phyloP scores from a whole-genome alignment of 1,284 basidiomycete genomes.

The Rhodofomes roseus region DNA sequence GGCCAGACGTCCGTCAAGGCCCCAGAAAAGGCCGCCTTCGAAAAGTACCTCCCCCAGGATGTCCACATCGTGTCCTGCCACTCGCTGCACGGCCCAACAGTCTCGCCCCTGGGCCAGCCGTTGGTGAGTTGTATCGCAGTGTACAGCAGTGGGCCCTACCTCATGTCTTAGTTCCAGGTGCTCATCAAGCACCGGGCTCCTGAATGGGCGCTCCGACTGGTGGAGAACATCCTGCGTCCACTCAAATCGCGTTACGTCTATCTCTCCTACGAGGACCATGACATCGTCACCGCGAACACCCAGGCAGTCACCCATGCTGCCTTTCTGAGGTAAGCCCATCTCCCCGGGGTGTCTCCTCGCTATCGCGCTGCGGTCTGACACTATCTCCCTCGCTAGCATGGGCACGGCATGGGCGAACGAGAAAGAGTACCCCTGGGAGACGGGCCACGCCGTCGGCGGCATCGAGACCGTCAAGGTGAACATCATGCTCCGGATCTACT shows the following conservation, averaged over 20 bases:
- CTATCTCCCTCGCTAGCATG: conserved; percentile 62
- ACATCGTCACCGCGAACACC: conserved; percentile 94
- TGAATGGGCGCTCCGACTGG: conserved; percentile 68
- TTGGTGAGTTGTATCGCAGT: conserved; percentile 54
- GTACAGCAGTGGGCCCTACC: neutral
- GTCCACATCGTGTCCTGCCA: conserved; percentile 91
- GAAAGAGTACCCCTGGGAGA: conserved; percentile 91
- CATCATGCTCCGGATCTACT: conserved; percentile 93
- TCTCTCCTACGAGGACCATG: conserved; percentile 94
- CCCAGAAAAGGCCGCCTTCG: conserved; percentile 90
- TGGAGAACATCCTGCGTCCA: conserved; percentile 83
- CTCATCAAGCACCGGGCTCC: conserved; percentile 87
- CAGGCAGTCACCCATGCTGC: conserved; percentile 98
- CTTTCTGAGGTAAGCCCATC: conserved; percentile 73
- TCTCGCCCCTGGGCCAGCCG: conserved; percentile 90
- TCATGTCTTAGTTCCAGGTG: conserved; percentile 48
- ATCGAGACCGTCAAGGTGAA: conserved; percentile 99
- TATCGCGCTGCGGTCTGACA: neutral
- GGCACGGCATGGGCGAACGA: conserved; percentile 91
- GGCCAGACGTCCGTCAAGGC: conserved; percentile 98
- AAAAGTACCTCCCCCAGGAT: conserved; percentile 83
- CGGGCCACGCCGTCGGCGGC: conserved; percentile 91
- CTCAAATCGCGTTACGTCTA: conserved; percentile 89
- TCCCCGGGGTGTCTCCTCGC: neutral
- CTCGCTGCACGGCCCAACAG: conserved; percentile 91